Conservation (phyloP, 1,139 yeast genomes). For the Debaryomyces udenii region DNA sequence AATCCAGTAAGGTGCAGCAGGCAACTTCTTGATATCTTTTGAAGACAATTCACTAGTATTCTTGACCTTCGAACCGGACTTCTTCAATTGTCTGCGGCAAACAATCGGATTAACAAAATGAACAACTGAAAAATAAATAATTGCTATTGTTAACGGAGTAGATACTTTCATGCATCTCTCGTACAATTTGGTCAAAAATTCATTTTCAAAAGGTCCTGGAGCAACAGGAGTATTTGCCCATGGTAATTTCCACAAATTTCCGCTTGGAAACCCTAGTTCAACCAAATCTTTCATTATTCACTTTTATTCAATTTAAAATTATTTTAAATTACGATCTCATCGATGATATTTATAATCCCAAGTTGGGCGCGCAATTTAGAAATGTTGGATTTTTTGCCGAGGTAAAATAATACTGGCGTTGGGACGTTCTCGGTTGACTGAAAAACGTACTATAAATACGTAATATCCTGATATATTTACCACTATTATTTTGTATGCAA, state of each 20-base stretch:
- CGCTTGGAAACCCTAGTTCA: constrained; percentile 42
- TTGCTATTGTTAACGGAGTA: constrained; percentile 62
- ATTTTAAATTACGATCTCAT: too few species aligned
- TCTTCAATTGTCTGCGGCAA: constrained; percentile 37
- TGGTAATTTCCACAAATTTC: constrained; percentile 37
- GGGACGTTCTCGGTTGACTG: not conserved
- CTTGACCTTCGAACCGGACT: constrained; percentile 18
- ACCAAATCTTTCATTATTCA: constrained; percentile 19
- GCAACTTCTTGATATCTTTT: constrained; percentile 38
- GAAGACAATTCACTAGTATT: constrained; percentile 19
- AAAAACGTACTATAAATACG: too few species aligned
- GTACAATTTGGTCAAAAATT: constrained; percentile 30
- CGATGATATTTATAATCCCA: too few species aligned
- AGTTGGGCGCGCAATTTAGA: too few species aligned
- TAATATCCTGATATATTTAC: too few species aligned
- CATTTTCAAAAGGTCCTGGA: constrained; percentile 39
- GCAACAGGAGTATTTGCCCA: constrained; percentile 37
- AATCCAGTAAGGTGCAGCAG: constrained; percentile 59
- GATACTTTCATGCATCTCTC: constrained; percentile 38
- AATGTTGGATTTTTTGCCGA: too few species aligned
- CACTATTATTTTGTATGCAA: too few species aligned
- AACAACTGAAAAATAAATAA: constrained; percentile 61
- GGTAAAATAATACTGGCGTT: not conserved
- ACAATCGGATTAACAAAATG: constrained; percentile 55
- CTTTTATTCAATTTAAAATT: too few species aligned